Evolutionary conservation across 345 rosid genomes (phyloP).

Genomic region (Populus tremula): DNA sequence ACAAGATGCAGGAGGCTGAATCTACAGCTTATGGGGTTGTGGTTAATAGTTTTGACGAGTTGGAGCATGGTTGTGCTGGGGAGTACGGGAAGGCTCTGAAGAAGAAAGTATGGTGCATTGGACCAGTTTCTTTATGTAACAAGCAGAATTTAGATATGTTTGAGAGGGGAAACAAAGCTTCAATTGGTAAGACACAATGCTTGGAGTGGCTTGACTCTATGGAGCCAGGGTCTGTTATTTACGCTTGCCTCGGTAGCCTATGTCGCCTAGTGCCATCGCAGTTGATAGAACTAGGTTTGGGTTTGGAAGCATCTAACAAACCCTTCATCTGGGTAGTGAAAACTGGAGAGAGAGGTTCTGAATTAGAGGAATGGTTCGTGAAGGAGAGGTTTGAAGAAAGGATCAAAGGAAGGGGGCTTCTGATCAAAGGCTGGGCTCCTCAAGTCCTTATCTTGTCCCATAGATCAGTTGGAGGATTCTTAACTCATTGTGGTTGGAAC

Average conservation of each 20-base stretch:
- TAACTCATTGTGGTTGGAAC: slow-evolving; percentile 92
- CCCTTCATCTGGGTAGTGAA: slow-evolving; percentile 80
- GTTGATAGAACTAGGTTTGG: slow-evolving; percentile 61
- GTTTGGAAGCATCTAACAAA: slow-evolving; percentile 51
- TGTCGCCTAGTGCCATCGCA: slow-evolving; percentile 64
- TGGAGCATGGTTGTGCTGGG: slow-evolving; percentile 50
- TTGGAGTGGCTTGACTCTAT: slow-evolving; percentile 51
- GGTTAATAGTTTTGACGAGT: slow-evolving; percentile 55
- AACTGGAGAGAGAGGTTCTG: slow-evolving; percentile 37
- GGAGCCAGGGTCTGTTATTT: slow-evolving; percentile 59
- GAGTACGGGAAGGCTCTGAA: slow-evolving; percentile 43
- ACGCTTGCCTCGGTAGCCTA: slow-evolving; percentile 72
- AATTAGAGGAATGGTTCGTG: slow-evolving; percentile 50
- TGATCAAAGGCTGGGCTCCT: slow-evolving; percentile 86
- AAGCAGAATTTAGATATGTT: slow-evolving; percentile 36
- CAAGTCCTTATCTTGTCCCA: slow-evolving; percentile 73
- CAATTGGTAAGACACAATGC: slow-evolving; percentile 44
- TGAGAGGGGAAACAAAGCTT: slow-evolving; percentile 63
- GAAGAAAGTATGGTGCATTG: slow-evolving; percentile 70
- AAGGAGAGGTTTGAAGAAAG: slow-evolving; percentile 50
- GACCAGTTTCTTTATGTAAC: slow-evolving; percentile 73
- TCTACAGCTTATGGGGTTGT: slow-evolving; percentile 56
- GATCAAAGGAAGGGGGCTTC: slow-evolving; percentile 50
- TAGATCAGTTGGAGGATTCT: slow-evolving; percentile 58
- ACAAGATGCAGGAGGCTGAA: slow-evolving; percentile 67